Evolutionary conservation across 805 yeast genomes (phyloP).

Genomic region (Metschnikowia picachoensis): DNA sequence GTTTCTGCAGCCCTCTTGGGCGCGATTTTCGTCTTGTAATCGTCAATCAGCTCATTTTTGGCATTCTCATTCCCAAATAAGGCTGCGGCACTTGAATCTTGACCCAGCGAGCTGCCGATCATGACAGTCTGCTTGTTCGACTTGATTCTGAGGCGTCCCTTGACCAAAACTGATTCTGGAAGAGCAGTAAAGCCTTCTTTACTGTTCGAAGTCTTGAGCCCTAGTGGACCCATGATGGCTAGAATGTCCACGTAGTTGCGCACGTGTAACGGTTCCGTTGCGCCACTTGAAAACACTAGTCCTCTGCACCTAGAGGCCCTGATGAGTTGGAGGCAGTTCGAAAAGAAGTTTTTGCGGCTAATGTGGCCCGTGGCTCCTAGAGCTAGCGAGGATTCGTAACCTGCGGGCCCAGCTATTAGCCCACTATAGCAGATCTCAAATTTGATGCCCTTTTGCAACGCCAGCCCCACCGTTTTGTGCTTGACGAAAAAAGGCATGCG

Average conservation of each 20-base stretch:
- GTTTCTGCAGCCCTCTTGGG: no score
- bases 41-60: constrained; percentile 24
- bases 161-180: constrained; percentile 62
- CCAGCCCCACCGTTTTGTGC: constrained; percentile 82
- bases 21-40: constrained; percentile 15
- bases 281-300: constrained; percentile 75
- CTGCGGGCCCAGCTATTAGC: constrained; percentile 41
- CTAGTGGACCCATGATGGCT: constrained; percentile 63
- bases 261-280: constrained; percentile 49
- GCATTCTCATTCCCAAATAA: constrained; percentile 8
- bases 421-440: constrained; percentile 73
- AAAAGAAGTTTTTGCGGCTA: constrained; percentile 58
- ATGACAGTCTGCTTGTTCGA: constrained; percentile 75
- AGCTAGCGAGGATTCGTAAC: constrained; percentile 20
- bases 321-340: constrained; percentile 68
- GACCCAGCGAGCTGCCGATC: constrained; percentile 40
- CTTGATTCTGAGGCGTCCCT: constrained; percentile 68
- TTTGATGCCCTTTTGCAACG: constrained; percentile 74
- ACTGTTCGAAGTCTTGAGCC: constrained; percentile 62
- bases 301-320: constrained; percentile 83
- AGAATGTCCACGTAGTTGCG: constrained; percentile 67
- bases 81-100: constrained; percentile 7
- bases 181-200: constrained; percentile 53
- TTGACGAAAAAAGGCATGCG: constrained; percentile 73
- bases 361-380: constrained; percentile 27